Conservation (phyloP, 169 alveolate species). For the Eimeria praecox region DNA sequence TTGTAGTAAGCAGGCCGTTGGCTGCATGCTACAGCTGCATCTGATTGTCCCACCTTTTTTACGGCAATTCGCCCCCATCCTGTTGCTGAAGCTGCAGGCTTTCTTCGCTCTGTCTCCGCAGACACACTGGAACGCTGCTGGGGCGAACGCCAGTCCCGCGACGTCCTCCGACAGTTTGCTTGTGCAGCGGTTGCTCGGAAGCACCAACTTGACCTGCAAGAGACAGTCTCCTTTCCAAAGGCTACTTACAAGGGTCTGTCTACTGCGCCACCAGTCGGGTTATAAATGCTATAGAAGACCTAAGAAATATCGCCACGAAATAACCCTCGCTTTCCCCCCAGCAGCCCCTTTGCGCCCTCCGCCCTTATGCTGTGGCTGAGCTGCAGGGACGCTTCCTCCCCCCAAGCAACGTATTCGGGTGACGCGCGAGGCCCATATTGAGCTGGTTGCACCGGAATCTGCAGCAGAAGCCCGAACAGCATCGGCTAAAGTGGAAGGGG, state of each 20-base stretch:
- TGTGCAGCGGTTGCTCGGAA: constrained; percentile 75
- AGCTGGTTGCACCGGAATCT: constrained; percentile 11
- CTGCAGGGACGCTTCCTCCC: constrained; percentile 53
- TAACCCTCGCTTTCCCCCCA: not conserved
- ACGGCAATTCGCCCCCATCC: not conserved
- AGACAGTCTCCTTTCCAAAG: constrained; percentile 70
- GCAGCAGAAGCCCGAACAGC: constrained; percentile 25
- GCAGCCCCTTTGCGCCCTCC: not conserved
- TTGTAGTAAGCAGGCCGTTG: not conserved
- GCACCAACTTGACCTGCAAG: constrained; percentile 58
- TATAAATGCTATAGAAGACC: not conserved
- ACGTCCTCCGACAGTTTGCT: constrained; percentile 57
- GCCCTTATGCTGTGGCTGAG: not conserved
- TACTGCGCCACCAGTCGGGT: not conserved
- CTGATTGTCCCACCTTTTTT: not conserved
- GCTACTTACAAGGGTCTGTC: constrained; percentile 66
- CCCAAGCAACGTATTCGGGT: constrained; percentile 46
- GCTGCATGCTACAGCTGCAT: not conserved
- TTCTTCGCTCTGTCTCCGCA: not conserved
- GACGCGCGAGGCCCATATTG: constrained; percentile 48
- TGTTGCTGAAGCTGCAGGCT: constrained; percentile 12
- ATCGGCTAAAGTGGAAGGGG: not conserved
- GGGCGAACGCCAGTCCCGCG: constrained; percentile 28
- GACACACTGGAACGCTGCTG: constrained; percentile 52
- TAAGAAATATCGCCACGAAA: not conserved